Evolutionary conservation across 805 yeast species (phyloP), one percentile per base, ranked within the genome.

Genomic region (Cephaloascus fragrans): DNA sequence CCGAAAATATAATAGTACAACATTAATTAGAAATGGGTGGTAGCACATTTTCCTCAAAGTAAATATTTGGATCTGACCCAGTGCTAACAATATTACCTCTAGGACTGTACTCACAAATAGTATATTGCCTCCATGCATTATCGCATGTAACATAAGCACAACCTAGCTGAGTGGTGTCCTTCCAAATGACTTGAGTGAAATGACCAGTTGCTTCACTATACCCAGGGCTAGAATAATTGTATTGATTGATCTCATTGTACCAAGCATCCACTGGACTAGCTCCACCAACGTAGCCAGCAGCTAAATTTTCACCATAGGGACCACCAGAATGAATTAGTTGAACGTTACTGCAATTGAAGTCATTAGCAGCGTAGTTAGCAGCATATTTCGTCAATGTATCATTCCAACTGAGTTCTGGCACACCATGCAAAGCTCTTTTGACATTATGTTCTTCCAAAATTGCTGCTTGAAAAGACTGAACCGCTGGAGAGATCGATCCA

Each of bases 131-230:
- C 73, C 76, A 73, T 28, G 50, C 58, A 41, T 59, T 59, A 50
- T 57, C 51, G 57, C 82, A 76, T 37, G 53, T 43, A 32, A 72
- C 69, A 43, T 53, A 56, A 39, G 77, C 86, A 67, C 94, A 83
- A 37, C 93, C 94, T 16, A 83, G 57, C 46, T 72, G 59, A 6
- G 74, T 59, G 32, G 83, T 62, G 5, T 67, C 49, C 44, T 73
- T 73, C 94, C 94, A 83, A 19, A 83, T 73, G 26, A 82, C 52
- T 59, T 83, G 90, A 14, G 90, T 82, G 64, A 83, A 83, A 55
- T 83, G 94, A 40, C 85, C 85, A 15, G 76, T 72, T 15, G 67
- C 67, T 40, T 59, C 65, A 40, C 67, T 67, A 47, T 59, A 65
- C 41, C 75, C 79, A 20, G 79, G 75, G 37, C 71, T 57, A 36